Conservation (phyloP, 345 rosid species). For the Brassica cretica region DNA sequence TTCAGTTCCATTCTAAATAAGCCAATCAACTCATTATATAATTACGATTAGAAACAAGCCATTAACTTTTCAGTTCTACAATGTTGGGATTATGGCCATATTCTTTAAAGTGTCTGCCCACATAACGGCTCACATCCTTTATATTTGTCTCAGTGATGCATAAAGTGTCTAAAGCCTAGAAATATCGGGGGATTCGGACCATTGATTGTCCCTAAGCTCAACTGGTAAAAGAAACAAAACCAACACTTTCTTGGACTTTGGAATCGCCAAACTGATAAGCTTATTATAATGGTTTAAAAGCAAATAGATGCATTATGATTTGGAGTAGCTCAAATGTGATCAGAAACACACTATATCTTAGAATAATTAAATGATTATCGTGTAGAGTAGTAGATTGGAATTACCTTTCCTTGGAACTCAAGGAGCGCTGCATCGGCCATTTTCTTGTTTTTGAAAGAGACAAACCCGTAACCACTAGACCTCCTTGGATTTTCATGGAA, state of each 20-base stretch:
- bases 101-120: not conserved
- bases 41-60: not conserved
- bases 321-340: not conserved
- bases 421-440: conserved; percentile 66
- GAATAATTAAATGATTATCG: not conserved
- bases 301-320: not conserved
- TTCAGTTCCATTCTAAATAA: conserved; percentile 1
- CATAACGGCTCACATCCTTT: conserved; percentile 1
- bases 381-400: not conserved
- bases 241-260: not conserved
- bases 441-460: conserved; percentile 72
- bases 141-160: not conserved
- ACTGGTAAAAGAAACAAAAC: conserved; percentile 6
- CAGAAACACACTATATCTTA: not conserved
- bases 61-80: conserved; percentile 1
- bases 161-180: conserved; percentile 6
- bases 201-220: conserved; percentile 5
- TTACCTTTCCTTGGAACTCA: conserved; percentile 72
- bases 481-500: conserved; percentile 73
- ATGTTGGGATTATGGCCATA: conserved; percentile 11
- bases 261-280: conserved; percentile 6
- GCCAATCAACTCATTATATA: not conserved
- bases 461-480: conserved; percentile 83
- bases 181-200: not conserved
- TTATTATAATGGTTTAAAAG: not conserved